Evolutionary conservation across 1,284 basidiomycete genomes (phyloP), one percentile per base, ranked within the genome.

Genomic region (Trichosporon sp.): DNA sequence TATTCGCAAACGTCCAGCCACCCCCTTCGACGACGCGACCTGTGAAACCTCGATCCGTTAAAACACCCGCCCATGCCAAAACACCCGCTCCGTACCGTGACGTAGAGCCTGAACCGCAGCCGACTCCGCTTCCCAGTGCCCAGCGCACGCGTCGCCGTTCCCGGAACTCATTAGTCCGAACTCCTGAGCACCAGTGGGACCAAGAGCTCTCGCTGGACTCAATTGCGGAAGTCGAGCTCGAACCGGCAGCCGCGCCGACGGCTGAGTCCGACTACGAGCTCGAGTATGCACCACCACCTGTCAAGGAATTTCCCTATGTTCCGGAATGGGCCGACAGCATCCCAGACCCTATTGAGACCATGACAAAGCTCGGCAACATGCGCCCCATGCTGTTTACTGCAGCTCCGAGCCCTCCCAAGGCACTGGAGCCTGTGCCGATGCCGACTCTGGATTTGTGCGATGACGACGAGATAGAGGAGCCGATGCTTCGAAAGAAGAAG

Each of bases 121-220:
- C 78, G 1, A 75, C 77, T 0, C 79, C 80, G 1, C 68, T 82
- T 2, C 79, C 80, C 8, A 78, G 76, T 3, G 80, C 80, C 0
- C 73, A 76, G 23, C 72, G 78, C 29, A 73, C 73, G 2, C 70
- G 79, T 13, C 71, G 78, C 23, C 66, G 70, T 7, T 71, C 70
- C 7, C 68, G 68, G 15, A 47, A 68, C 12, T 68, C 65, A 5
- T 62, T 71, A 25, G 35, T 58, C 18, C 34, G 31, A 21, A 58
- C 63, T 2, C 58, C 67, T 5, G 62, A 64, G 11, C 64, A 51
- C 29, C 62, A 68, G 65, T 79, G 79, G 79, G 78, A 81, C 44
- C 77, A 82, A 65, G 80, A 78, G 31, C 64, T 75, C 7, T 76
- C 75, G 56, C 69, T 80, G 53, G 79, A 75, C 15, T 74, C 71